These are phyloP conservation scores for Boletellus emodensis DNA, from an alignment of 768 basidiomycete species.

Conservation along the genomic window DNA sequence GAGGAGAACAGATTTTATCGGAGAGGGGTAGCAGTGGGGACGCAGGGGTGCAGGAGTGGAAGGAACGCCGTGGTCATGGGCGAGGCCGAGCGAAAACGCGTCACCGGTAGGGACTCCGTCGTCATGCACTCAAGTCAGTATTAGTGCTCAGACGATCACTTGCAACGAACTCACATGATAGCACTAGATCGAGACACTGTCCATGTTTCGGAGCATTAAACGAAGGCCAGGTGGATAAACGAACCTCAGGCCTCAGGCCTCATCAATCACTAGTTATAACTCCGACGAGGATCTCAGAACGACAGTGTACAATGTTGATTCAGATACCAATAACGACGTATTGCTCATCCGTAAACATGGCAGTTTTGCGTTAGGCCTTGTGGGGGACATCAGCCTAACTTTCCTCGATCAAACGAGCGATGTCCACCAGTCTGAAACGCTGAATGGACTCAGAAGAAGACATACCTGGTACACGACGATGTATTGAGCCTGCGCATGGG, in stretches of 20 bases:
- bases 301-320: background rate
- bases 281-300: conserved; percentile 40
- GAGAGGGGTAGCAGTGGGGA: conserved; percentile 45
- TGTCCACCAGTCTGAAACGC: too few relatives aligned
- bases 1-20: conserved; percentile 42
- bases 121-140: conserved; percentile 15
- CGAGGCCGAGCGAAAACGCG: conserved; percentile 35
- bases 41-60: conserved; percentile 19
- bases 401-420: too few relatives aligned
- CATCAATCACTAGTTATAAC: conserved; percentile 86
- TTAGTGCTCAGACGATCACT: background rate
- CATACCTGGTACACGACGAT: too few relatives aligned
- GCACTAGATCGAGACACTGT: conserved; percentile 44
- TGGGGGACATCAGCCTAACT: too few relatives aligned
- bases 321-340: too few relatives aligned
- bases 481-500: too few relatives aligned
- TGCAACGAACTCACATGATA: background rate
- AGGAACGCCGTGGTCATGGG: conserved; percentile 34
- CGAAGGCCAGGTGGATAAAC: conserved; percentile 59
- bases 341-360: too few relatives aligned
- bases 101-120: conserved; percentile 30
- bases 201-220: conserved; percentile 80
- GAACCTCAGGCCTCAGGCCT: too few relatives aligned
- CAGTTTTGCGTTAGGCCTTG: too few relatives aligned
- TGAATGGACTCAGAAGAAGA: too few relatives aligned